phyloP scores from a whole-genome alignment of 768 basidiomycete genomes.

The Pulveroboletus frians region DNA sequence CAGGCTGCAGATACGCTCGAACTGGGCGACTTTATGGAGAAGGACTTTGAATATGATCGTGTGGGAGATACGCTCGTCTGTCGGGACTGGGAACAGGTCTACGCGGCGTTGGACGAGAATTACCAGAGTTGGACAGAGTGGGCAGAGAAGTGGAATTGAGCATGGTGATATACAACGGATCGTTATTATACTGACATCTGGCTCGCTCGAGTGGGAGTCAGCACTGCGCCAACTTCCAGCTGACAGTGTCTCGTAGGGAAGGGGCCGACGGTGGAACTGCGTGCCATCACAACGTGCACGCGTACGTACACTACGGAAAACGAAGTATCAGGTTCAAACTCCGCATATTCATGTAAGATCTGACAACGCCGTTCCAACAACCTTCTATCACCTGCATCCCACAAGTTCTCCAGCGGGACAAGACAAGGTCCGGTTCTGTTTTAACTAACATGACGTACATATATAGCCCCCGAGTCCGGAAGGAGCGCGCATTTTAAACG shows the following conservation, averaged over 20 bases:
- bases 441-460: background rate
- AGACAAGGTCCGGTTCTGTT: no score
- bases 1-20: constrained; percentile 14
- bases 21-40: constrained; percentile 15
- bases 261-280: no score
- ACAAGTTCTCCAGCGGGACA: no score
- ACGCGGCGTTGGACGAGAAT: constrained; percentile 4
- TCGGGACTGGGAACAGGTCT: constrained; percentile 7
- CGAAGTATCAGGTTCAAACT: no score
- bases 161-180: background rate
- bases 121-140: constrained; percentile 7
- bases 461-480: background rate
- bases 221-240: no score
- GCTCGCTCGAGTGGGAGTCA: no score
- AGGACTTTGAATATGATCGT: constrained; percentile 5
- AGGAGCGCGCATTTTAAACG: background rate
- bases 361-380: no score
- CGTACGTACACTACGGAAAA: no score
- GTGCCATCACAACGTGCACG: no score
- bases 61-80: constrained; percentile 14
- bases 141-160: constrained; percentile 9
- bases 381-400: no score
- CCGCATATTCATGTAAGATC: no score
- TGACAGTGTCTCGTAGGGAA: no score
- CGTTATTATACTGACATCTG: background rate